These are phyloP conservation scores for Tetrastigma voinierianum DNA, from an alignment of 164 flowering plant genomes.

Conservation along the genomic window DNA sequence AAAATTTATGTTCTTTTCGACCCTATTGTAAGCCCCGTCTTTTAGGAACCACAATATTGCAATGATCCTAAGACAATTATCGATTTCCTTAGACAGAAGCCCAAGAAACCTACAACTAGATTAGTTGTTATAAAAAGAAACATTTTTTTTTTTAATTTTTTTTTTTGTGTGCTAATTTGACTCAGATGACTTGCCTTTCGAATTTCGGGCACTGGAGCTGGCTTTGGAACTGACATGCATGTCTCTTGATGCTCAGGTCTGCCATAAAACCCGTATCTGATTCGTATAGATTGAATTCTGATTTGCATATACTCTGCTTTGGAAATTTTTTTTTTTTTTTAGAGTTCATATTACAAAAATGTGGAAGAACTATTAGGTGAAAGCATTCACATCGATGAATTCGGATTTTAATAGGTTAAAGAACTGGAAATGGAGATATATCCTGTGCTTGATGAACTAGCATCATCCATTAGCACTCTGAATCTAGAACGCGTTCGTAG, in stretches of 20 bases:
- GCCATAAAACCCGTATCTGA: not conserved
- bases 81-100: not conserved
- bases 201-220: conserved; percentile 90
- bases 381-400: not conserved
- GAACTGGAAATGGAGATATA: conserved; percentile 81
- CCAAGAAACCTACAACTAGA: not conserved
- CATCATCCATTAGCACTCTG: conserved; percentile 78
- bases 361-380: not conserved
- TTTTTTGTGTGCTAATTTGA: conserved; percentile 20
- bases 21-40: not conserved
- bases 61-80: not conserved
- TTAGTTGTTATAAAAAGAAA: too few relatives aligned
- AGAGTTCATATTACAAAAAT: not conserved
- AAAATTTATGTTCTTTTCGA: not conserved
- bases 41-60: too few relatives aligned
- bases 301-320: not conserved
- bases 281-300: not conserved
- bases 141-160: not conserved
- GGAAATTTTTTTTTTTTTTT: not conserved
- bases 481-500: conserved; percentile 91
- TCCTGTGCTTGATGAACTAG: conserved; percentile 89
- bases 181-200: conserved; percentile 95
- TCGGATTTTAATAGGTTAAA: conserved; percentile 51
- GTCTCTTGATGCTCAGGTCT: conserved; percentile 92
- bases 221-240: conserved; percentile 89